Base-by-base conservation (phyloP, 352 stramenopile genomes). In the Blastocystis sp. region DNA sequence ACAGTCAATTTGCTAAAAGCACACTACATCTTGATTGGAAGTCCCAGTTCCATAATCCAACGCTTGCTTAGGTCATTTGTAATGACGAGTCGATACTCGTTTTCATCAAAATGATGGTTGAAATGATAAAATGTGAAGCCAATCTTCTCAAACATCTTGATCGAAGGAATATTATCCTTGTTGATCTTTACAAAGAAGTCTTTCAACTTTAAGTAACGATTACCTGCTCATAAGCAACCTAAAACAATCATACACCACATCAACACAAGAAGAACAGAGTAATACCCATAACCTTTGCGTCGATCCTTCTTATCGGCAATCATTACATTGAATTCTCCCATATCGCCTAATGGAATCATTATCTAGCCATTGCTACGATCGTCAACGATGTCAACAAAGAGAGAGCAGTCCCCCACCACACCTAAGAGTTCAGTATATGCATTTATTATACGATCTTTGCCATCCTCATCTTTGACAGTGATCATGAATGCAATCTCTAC, bases 321-420 rank as follows among this genome's bases (percentile, higher is more conserved):
- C 77, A 87, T 87, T 35, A 87, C 77, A 37, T 87, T 87, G 46
- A 87, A 87, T 42, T 87, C 77, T 37, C 77, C 77, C 65, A 87
- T 78, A 19, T 87, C 77, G n/a, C 77, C 77, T 87, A 83, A 16
- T 12, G 21, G 14, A 39, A 32, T 49, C 42, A 11, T 29, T 9
- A 66, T n/a, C 12, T 12, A 66, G 3, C 4, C 1, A 49, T 11
- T n/a, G 24, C 11, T 27, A 83, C 71, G 71, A 61, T 83, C 71
- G 66, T 83, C 71, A 32, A 83, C 71, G 49, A 83, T 65, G 54
- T 83, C 71, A 29, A 83, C 42, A 46, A 83, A 83, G 4, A 83
- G 51, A 21, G 71, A 65, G 35, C 71, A 83, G 35, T 83, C 71
- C 4, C 71, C 71, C 43, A 83, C 58, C 24, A 66, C 9, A 24